Evolutionary conservation across 2,329 filamentous ascomycete species (phyloP).

Genomic region (Ceratocystis cubensis): DNA sequence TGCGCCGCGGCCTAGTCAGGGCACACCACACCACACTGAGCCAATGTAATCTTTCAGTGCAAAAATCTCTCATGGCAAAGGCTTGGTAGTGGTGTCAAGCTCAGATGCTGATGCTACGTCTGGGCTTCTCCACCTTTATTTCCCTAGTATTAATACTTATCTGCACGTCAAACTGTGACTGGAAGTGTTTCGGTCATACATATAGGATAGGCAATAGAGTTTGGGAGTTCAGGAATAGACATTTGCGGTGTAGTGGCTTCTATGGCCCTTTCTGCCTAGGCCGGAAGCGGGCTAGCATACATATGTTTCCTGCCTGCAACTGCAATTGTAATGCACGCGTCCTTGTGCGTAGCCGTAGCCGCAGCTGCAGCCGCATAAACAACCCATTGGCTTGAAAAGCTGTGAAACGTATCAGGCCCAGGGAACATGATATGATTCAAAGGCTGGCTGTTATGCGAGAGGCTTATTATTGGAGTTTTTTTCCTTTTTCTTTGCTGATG

Average conservation of each 20-base stretch:
- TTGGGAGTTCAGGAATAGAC: not conserved
- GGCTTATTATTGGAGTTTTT: not conserved
- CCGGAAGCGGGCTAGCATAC: not conserved
- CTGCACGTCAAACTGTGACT: not conserved
- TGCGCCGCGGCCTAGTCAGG: not conserved
- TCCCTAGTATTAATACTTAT: not conserved
- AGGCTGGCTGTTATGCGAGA: not conserved
- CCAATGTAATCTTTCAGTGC: too few species aligned
- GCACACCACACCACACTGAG: not conserved
- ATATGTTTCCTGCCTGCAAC: not conserved
- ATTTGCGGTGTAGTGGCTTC: too few species aligned
- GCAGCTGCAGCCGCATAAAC: slow-evolving; percentile 2
- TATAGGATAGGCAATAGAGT: not conserved
- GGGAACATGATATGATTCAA: not conserved
- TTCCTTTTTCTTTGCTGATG: not conserved
- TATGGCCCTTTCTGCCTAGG: too few species aligned
- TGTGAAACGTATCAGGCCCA: slow-evolving; percentile 5
- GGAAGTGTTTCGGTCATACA: not conserved
- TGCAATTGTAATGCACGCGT: not conserved
- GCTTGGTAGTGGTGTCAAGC: not conserved
- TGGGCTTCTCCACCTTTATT: not conserved
- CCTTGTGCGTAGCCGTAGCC: not conserved
- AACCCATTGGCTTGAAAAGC: not conserved
- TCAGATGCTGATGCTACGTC: not conserved
- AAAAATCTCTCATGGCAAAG: not conserved